phyloP scores from a whole-genome alignment of 441 rosid genomes.

The Erodium moschatum region DNA sequence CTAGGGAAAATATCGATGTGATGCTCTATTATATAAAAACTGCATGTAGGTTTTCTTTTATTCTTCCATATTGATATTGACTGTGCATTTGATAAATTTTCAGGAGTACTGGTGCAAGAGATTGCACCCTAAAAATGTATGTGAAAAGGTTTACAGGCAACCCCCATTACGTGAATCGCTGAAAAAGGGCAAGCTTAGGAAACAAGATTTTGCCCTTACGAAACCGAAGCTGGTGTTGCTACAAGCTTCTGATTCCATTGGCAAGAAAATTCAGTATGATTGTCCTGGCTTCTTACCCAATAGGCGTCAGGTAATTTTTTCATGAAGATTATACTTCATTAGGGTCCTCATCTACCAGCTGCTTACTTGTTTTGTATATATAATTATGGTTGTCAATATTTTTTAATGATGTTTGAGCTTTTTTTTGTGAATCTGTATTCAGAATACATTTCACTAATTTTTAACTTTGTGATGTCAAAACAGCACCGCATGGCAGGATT shows the following conservation, averaged over 20 bases:
- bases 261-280: conserved; percentile 87
- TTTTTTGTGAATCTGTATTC: conserved; percentile 10
- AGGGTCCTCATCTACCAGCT: no score
- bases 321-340: conserved; percentile 8
- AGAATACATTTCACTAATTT: conserved; percentile 12
- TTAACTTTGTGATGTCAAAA: conserved; percentile 25
- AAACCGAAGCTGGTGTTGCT: conserved; percentile 73
- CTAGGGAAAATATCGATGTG: neutral
- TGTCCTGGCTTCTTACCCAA: conserved; percentile 83
- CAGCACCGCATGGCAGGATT: conserved; percentile 99
- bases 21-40: neutral
- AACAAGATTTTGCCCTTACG: conserved; percentile 73
- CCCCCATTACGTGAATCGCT: conserved; percentile 82
- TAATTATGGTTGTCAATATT: no score
- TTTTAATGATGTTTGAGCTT: neutral
- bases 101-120: conserved; percentile 99
- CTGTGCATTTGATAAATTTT: conserved; percentile 22
- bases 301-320: conserved; percentile 69
- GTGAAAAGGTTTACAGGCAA: conserved; percentile 94
- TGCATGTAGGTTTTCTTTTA: conserved; percentile 14
- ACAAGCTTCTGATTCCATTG: conserved; percentile 73
- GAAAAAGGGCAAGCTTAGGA: conserved; percentile 79
- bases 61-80: conserved; percentile 14
- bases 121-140: conserved; percentile 86
- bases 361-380: no score